Evolutionary conservation across 2,329 filamentous ascomycete species (phyloP).

Genomic region (Fusarium chaquense): DNA sequence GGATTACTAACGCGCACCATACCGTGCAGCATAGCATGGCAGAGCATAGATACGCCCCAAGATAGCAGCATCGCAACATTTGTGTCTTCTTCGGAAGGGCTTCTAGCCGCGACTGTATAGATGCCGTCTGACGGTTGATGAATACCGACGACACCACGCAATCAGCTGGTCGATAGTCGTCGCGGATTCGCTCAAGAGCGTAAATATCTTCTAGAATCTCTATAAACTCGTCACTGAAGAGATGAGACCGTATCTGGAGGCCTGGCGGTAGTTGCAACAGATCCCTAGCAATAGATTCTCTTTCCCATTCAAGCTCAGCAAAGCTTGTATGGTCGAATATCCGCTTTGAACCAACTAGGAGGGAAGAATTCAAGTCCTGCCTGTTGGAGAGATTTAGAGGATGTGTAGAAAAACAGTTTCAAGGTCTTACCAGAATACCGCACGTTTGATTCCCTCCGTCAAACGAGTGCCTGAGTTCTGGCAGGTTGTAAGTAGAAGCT

Average conservation of each 20-base stretch:
- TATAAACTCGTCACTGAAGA: conserved; percentile 50
- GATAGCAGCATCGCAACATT: conserved; percentile 51
- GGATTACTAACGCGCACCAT: conserved; percentile 55
- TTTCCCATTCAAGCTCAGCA: conserved; percentile 55
- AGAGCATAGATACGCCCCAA: conserved; percentile 58
- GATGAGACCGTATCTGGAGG: conserved; percentile 44
- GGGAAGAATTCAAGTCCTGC: conserved; percentile 58
- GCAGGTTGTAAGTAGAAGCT: conserved; percentile 52
- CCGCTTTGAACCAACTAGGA: conserved; percentile 55
- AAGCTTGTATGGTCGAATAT: conserved; percentile 58
- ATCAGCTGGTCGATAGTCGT: conserved; percentile 30
- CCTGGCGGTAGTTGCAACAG: conserved; percentile 52
- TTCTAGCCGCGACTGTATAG: conserved; percentile 56
- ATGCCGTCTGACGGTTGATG: conserved; percentile 57
- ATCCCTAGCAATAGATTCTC: conserved; percentile 49
- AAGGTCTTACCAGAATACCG: conserved; percentile 57
- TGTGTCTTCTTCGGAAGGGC: conserved; percentile 39
- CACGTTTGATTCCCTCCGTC: conserved; percentile 57
- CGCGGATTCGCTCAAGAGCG: conserved; percentile 55
- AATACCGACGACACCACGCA: conserved; percentile 47
- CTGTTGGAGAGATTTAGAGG: conserved; percentile 40
- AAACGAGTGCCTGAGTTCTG: conserved; percentile 47
- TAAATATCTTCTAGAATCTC: conserved; percentile 55
- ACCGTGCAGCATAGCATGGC: conserved; percentile 56
- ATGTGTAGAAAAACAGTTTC: rapidly evolving